A percentile compares a stretch with the other conserved stretches of the same genome.
Conservation (phyloP, 371 early-diverging fungal genomes). For the Mucor indicus region DNA sequence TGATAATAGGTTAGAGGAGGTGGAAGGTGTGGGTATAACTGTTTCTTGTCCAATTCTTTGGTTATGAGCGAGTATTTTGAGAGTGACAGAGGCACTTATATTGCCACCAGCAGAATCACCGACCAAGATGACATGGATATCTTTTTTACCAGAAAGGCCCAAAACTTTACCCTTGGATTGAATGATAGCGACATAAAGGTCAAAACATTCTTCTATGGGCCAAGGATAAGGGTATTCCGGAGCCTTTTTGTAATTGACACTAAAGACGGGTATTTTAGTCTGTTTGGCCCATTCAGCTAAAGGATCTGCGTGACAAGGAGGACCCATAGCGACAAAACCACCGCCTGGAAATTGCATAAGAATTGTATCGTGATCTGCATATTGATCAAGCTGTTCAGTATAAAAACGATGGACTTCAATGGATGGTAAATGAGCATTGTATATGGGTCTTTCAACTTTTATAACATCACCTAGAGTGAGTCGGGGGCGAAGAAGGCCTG, state of each 20-base stretch:
- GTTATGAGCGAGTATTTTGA: conserved; percentile 65
- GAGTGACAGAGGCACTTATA: conserved; percentile 62
- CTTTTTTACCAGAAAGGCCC: conserved; percentile 61
- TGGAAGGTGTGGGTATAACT: neutral
- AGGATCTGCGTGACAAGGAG: conserved; percentile 74
- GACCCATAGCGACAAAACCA: conserved; percentile 81
- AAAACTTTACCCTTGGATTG: conserved; percentile 67
- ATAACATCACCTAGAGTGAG: conserved; percentile 58
- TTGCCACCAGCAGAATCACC: conserved; percentile 97
- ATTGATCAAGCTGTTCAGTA: conserved; percentile 34
- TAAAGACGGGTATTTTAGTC: conserved; percentile 67
- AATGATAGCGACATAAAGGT: conserved; percentile 70
- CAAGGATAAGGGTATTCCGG: conserved; percentile 95
- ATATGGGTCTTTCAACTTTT: conserved; percentile 39
- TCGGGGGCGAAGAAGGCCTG: conserved; percentile 51
- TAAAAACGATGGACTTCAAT: conserved; percentile 54
- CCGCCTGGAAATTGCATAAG: conserved; percentile 86
- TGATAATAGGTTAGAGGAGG: neutral
- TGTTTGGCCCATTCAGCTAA: conserved; percentile 66
- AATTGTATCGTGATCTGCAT: conserved; percentile 51
- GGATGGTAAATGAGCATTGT: conserved; percentile 27
- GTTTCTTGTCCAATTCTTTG: conserved; percentile 3
- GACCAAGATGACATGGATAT: conserved; percentile 59
- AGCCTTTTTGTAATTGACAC: conserved; percentile 92
- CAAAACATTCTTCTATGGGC: conserved; percentile 91